Conservation (phyloP, 1,284 basidiomycete species). For the Neonothopanus nambi region DNA sequence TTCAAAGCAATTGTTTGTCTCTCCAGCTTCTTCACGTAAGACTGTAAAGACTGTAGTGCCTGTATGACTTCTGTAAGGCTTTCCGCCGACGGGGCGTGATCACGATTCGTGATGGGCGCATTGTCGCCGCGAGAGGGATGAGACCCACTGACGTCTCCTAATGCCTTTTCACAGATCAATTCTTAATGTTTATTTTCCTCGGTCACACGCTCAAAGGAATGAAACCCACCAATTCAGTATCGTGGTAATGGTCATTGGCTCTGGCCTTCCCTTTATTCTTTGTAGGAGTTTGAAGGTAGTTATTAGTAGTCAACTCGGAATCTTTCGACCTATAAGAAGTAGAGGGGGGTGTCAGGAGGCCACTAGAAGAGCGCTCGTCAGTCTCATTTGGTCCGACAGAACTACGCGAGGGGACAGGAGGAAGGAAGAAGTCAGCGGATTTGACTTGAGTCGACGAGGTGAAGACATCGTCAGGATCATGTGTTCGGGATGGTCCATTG, state of each 20-base stretch:
- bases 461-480: too few species aligned
- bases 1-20: slow-evolving; percentile 37
- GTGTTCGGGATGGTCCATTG: too few species aligned
- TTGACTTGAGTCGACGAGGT: too few species aligned
- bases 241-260: not conserved
- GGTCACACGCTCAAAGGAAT: slow-evolving; percentile 1
- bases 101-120: too few species aligned
- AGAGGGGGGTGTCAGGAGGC: slow-evolving; percentile 9
- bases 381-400: not conserved
- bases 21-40: slow-evolving; percentile 42
- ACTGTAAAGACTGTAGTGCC: slow-evolving; percentile 19
- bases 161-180: not conserved
- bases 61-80: not conserved
- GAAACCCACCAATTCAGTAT: slow-evolving; percentile 3
- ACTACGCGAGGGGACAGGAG: too few species aligned
- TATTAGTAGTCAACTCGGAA: not conserved
- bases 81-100: not conserved
- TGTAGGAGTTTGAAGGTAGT: slow-evolving; percentile 1
- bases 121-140: too few species aligned
- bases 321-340: not conserved
- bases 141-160: slow-evolving; percentile 7
- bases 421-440: too few species aligned
- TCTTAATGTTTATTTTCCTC: slow-evolving; percentile 3
- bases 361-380: slow-evolving; percentile 13
- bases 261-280: slow-evolving; percentile 8